Conservation (phyloP, 169 alveolate genomes). For the Perkinsus marinus region DNA sequence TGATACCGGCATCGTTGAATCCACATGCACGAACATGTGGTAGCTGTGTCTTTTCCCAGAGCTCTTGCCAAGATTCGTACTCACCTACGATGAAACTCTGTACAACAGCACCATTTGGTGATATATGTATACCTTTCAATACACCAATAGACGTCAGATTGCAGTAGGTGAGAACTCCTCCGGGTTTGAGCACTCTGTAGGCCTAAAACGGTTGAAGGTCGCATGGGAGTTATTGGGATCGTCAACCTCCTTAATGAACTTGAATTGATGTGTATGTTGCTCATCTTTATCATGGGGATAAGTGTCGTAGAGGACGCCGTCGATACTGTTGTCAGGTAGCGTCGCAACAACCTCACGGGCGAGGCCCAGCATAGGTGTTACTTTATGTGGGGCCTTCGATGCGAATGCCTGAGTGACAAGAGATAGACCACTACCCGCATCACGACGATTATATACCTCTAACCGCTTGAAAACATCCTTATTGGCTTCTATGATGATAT, state of each 20-base stretch:
- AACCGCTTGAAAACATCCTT: not conserved
- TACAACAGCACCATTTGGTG: not conserved
- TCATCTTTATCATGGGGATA: not conserved
- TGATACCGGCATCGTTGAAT: not conserved
- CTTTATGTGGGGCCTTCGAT: not conserved
- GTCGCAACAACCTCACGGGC: not conserved
- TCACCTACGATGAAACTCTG: not conserved
- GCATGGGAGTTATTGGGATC: not conserved
- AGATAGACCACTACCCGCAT: not conserved
- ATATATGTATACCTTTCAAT: not conserved
- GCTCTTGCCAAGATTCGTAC: not conserved
- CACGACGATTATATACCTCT: not conserved
- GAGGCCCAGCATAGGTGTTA: not conserved
- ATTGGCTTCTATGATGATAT: not conserved
- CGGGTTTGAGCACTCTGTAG: not conserved
- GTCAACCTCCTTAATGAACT: not conserved
- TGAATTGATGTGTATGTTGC: constrained; percentile 4
- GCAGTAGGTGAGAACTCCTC: constrained; percentile 2
- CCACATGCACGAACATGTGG: not conserved
- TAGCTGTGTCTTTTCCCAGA: constrained; percentile 3
- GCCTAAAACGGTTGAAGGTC: not conserved
- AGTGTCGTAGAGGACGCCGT: not conserved
- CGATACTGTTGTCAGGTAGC: not conserved
- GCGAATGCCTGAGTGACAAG: not conserved
- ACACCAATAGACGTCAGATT: not conserved